Percentiles rank a stretch among this genome's conserved stretches.
phyloP scores from a whole-genome alignment of 768 basidiomycete species.

The Peribolospora kevripleyi region DNA sequence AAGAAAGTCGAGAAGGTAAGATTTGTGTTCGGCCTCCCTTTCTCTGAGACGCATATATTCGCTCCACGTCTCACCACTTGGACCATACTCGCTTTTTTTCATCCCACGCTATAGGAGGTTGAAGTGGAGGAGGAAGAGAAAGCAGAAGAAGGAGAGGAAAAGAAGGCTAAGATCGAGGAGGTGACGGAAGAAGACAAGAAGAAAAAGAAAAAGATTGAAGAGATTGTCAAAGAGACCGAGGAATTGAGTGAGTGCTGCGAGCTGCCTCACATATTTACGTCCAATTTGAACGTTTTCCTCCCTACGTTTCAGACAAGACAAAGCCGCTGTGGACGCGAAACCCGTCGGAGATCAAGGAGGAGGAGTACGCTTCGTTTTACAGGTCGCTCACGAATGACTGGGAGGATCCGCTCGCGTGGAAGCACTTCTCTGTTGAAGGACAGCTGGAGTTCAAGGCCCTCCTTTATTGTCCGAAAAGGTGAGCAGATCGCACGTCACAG shows the following conservation, averaged over 20 bases:
- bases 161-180: conserved; percentile 45
- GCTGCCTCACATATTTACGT: too few species aligned
- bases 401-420: conserved; percentile 98
- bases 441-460: conserved; percentile 99
- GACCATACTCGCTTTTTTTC: too few species aligned
- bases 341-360: conserved; percentile 69
- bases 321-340: conserved; percentile 99
- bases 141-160: neutral
- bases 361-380: conserved; percentile 94
- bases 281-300: too few species aligned
- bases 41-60: too few species aligned
- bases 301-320: conserved; percentile 42
- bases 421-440: conserved; percentile 99
- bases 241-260: conserved; percentile 36
- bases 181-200: conserved; percentile 57
- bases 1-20: conserved; percentile 96
- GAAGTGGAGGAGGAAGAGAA: conserved; percentile 36
- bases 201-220: conserved; percentile 68
- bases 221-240: conserved; percentile 63
- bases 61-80: too few species aligned
- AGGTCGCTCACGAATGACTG: conserved; percentile 99
- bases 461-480: conserved; percentile 78
- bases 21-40: too few species aligned
- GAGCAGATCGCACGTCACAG: too few species aligned
- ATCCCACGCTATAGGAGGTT: too few species aligned